Percentiles rank a stretch among this genome's conserved stretches.
Evolutionary conservation across 345 rosid genomes (phyloP).

Genomic region (Chamaenerion angustifolium): DNA sequence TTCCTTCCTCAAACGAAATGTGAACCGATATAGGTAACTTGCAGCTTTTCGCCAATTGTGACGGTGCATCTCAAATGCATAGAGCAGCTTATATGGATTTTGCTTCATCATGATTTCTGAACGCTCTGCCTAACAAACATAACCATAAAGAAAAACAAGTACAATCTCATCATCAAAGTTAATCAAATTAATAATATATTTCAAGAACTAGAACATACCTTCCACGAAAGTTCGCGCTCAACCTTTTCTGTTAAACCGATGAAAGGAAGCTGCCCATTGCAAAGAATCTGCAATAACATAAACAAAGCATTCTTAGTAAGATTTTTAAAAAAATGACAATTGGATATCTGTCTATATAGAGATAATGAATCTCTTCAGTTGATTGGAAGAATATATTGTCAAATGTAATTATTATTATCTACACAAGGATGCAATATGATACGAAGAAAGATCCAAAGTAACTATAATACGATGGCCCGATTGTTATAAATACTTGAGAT

Average conservation of each 20-base stretch:
- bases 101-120: constrained; percentile 62
- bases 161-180: not conserved
- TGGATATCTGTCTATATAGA: not conserved
- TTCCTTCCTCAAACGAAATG: constrained; percentile 66
- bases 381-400: too few species aligned
- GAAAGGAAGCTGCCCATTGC: constrained; percentile 80
- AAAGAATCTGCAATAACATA: constrained; percentile 41
- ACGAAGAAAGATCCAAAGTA: too few species aligned
- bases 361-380: too few species aligned
- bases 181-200: not conserved
- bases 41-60: constrained; percentile 96
- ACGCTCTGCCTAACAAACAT: constrained; percentile 59
- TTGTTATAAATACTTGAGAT: too few species aligned
- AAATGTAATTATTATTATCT: too few species aligned
- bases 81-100: constrained; percentile 79
- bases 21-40: constrained; percentile 59
- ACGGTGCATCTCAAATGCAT: constrained; percentile 83
- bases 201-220: constrained; percentile 36
- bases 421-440: too few species aligned
- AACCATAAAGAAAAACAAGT: constrained; percentile 12
- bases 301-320: not conserved
- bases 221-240: constrained; percentile 88
- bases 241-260: constrained; percentile 80
- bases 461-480: too few species aligned
- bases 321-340: not conserved